Percentiles rank a stretch among this genome's conserved stretches.
Conservation (phyloP, 441 rosid genomes). For the Erysimum cheiri region DNA sequence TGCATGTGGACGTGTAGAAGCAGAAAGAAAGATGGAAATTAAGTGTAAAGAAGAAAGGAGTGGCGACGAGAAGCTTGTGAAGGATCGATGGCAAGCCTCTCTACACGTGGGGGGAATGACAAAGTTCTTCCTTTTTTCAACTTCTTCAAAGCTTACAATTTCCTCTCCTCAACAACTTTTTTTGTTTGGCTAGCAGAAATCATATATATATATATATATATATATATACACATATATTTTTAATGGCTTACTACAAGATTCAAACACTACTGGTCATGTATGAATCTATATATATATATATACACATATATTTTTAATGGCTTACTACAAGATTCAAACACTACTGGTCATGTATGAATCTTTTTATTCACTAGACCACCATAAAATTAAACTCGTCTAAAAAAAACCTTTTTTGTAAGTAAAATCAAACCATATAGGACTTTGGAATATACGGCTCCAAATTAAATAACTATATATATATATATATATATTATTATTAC, state of each 20-base stretch:
- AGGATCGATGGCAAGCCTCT: conserved; percentile 38
- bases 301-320: neutral
- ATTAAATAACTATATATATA: neutral
- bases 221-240: too few species aligned
- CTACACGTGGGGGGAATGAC: conserved; percentile 64
- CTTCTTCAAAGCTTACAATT: conserved; percentile 28
- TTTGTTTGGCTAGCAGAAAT: neutral
- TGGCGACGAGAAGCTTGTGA: conserved; percentile 58
- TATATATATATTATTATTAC: too few species aligned
- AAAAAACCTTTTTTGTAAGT: neutral
- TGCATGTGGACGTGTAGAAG: conserved; percentile 23
- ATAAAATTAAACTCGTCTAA: neutral
- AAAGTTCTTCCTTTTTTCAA: conserved; percentile 41
- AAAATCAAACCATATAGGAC: conserved; percentile 5
- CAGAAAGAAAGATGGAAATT: conserved; percentile 13
- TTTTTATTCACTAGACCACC: neutral
- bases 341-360: neutral
- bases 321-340: neutral
- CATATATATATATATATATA: too few species aligned
- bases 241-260: too few species aligned
- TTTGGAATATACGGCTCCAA: neutral
- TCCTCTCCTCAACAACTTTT: conserved; percentile 28
- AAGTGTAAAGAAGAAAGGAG: conserved; percentile 20
- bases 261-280: too few species aligned
- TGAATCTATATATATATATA: too few species aligned